These are phyloP conservation scores for Chaetomium olivaceum DNA, from an alignment of 2,329 filamentous ascomycete species.

Conservation along the genomic window DNA sequence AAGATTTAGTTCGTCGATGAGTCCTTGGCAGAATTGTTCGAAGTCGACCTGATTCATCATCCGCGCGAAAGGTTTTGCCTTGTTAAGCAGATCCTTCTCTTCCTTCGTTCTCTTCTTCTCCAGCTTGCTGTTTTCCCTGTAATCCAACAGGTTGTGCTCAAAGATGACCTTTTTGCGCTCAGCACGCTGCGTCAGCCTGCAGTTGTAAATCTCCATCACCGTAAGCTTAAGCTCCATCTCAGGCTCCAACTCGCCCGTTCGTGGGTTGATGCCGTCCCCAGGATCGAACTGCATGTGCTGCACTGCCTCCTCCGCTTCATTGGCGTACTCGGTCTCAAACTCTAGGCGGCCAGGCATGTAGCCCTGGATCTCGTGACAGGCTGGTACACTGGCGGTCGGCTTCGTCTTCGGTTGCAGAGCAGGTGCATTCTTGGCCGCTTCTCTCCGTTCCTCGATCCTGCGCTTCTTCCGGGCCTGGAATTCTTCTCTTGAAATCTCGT, in stretches of 20 bases:
- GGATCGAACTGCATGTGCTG: constrained; percentile 98
- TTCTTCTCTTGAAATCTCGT: constrained; percentile 81
- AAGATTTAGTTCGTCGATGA: constrained; percentile 88
- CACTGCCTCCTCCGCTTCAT: constrained; percentile 96
- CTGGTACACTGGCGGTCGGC: constrained; percentile 89
- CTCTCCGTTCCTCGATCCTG: constrained; percentile 87
- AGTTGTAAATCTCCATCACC: constrained; percentile 98
- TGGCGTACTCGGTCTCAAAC: constrained; percentile 96
- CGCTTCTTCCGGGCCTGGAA: constrained; percentile 93
- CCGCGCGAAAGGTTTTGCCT: constrained; percentile 90
- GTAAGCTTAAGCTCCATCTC: constrained; percentile 98
- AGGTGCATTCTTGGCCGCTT: constrained; percentile 79
- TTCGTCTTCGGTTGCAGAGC: constrained; percentile 90
- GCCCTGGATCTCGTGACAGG: constrained; percentile 96
- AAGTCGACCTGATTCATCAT: constrained; percentile 97
- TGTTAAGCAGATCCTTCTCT: constrained; percentile 85
- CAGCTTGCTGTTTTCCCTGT: constrained; percentile 81
- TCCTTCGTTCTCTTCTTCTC: constrained; percentile 98
- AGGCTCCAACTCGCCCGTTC: constrained; percentile 83
- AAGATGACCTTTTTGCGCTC: constrained; percentile 97
- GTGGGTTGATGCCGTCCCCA: constrained; percentile 84
- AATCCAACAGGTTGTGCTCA: constrained; percentile 90
- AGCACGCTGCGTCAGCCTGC: constrained; percentile 82
- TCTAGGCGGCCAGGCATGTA: constrained; percentile 98
- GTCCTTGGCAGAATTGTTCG: constrained; percentile 76